Base-by-base conservation (phyloP, 495 filamentous ascomycete species). In the Aspergillus hancockii region DNA sequence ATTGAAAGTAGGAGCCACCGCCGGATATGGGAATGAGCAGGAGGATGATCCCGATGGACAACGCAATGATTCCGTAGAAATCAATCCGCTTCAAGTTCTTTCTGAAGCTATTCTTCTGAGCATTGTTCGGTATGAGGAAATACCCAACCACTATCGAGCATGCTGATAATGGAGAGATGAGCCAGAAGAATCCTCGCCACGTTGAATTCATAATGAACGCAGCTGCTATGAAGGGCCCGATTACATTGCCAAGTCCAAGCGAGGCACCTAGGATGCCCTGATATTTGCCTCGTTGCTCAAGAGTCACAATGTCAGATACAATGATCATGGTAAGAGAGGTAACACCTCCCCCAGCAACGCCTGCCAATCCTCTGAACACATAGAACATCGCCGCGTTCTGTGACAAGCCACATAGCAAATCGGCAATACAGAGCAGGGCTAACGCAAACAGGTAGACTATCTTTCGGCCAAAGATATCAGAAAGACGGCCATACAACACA, bases 11-110 rank as follows among this genome's bases (percentile, higher is more conserved):
- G 5, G 79, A 80, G 0, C 86, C 85, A 23, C 83, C 85, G 5
- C 84, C 85, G 13, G 84, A 87, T 30, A 88, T 80, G 16, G 85
- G 85, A 58, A 88, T 85, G 46, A 88, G 71, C 19, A 85, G 49
- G 52, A 86, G 79, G 22, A 87, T 77, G 31, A 87, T 77, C 0
- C 76, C 82, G 32, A 79, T 74, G 0, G 79, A 80, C 8, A 78
- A 82, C 1, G 78, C 71, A 8, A 82, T 41, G 8, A 82, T 63
- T 8, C 84, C 84, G 14, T 65, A 79, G 59, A 79, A 85, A 59
- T 88, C 84, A 50, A 88, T 85, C 30, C 79, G 77, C 30, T 73
- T 67, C 45, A 85, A 30, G 28, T 82, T 85, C 28, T 72, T 60
- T 40, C 70, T 62, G 46, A 76, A 68, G 13, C 62, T 62, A 32